Percentiles rank a stretch among this genome's conserved stretches.
Evolutionary conservation across 768 basidiomycete species (phyloP).

Genomic region (Mycena crocata): DNA sequence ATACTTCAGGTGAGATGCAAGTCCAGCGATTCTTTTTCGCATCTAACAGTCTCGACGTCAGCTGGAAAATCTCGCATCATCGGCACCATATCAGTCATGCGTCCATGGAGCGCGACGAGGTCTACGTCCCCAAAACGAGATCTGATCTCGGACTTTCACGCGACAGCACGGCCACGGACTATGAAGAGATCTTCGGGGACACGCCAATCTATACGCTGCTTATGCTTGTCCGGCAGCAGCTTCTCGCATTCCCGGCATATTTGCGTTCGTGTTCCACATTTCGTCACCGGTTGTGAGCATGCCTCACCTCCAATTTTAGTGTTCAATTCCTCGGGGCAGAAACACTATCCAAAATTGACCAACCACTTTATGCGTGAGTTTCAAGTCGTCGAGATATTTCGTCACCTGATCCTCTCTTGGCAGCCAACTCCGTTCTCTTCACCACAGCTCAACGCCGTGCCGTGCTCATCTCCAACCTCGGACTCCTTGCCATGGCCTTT

Average conservation of each 20-base stretch:
- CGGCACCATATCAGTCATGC: constrained; percentile 64
- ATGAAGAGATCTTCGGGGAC: constrained; percentile 53
- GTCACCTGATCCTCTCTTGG: background rate
- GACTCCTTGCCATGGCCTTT: constrained; percentile 45
- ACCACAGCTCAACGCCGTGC: constrained; percentile 45
- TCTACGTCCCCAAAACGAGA: constrained; percentile 72
- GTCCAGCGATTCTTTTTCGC: background rate
- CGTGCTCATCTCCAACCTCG: constrained; percentile 52
- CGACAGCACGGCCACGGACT: constrained; percentile 34
- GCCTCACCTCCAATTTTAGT: constrained; percentile 35
- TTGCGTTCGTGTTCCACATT: constrained; percentile 42
- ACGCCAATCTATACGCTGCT: constrained; percentile 55
- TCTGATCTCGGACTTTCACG: constrained; percentile 64
- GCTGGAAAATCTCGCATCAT: constrained; percentile 67
- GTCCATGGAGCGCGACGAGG: constrained; percentile 66
- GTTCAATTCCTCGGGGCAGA: constrained; percentile 53
- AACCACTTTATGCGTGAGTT: constrained; percentile 53
- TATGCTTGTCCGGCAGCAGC: constrained; percentile 53
- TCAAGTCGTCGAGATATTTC: background rate
- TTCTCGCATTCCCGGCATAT: constrained; percentile 58
- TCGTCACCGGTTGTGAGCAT: too few relatives aligned
- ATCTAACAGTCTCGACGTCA: constrained; percentile 15
- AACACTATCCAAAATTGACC: constrained; percentile 33
- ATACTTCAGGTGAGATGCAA: constrained; percentile 47
- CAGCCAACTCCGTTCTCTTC: constrained; percentile 54